Evolutionary conservation across 345 rosid species (phyloP).

Genomic region (Camelina sativa): DNA sequence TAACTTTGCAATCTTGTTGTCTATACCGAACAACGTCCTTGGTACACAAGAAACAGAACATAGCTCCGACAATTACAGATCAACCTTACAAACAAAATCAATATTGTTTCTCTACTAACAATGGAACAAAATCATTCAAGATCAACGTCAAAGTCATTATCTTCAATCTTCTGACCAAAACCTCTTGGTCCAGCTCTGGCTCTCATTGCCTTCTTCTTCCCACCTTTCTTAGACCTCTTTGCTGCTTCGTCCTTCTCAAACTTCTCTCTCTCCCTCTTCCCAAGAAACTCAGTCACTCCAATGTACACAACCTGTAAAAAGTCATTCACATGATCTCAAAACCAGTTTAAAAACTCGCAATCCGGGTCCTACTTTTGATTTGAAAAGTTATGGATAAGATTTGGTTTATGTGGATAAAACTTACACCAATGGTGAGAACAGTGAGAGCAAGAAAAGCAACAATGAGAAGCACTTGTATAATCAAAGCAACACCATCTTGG

Average conservation of each 20-base stretch:
- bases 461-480: conserved; percentile 61
- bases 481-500: conserved; percentile 52
- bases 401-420: conserved; percentile 26
- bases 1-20: background rate
- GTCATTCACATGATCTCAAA: background rate
- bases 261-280: conserved; percentile 76
- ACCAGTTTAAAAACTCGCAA: conserved; percentile 8
- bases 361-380: conserved; percentile 16
- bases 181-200: conserved; percentile 70
- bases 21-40: background rate
- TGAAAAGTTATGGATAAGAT: conserved; percentile 28
- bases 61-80: background rate
- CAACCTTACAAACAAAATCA: background rate
- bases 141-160: conserved; percentile 35
- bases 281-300: conserved; percentile 70
- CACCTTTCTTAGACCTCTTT: conserved; percentile 63
- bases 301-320: conserved; percentile 65
- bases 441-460: conserved; percentile 66
- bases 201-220: conserved; percentile 54
- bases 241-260: conserved; percentile 71
- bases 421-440: conserved; percentile 84
- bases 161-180: conserved; percentile 66
- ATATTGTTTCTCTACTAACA: background rate
- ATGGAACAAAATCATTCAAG: conserved; percentile 34
- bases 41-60: conserved; percentile 21